Conservation (phyloP, 257 asterid genomes). For the Voacanga thouarsii region DNA sequence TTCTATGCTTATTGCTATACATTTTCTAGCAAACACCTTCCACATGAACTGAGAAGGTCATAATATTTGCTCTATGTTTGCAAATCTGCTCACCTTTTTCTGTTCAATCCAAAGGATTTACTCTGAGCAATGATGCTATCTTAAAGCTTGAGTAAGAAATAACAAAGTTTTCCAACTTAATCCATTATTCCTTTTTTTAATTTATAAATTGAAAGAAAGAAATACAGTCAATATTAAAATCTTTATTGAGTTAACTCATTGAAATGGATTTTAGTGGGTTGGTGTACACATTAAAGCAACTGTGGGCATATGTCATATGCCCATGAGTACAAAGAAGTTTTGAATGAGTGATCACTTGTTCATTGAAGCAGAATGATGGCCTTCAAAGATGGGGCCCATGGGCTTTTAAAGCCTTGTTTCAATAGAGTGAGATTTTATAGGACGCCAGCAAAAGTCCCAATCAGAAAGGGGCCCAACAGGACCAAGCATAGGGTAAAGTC, state of each 20-base stretch:
- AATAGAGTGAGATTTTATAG: neutral
- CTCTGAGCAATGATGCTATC: neutral
- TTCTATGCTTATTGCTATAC: neutral
- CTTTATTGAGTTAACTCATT: too few species aligned
- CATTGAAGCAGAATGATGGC: neutral
- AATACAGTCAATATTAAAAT: too few species aligned
- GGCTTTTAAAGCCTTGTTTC: neutral
- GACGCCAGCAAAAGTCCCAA: neutral
- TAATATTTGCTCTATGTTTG: too few species aligned
- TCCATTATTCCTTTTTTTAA: neutral
- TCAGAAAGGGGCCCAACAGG: neutral
- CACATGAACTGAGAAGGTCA: too few species aligned
- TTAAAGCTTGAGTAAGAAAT: neutral
- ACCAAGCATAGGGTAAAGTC: neutral
- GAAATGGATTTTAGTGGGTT: neutral
- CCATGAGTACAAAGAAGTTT: neutral
- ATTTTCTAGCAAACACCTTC: neutral
- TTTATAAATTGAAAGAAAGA: neutral
- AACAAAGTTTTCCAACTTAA: neutral
- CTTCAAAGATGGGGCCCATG: neutral
- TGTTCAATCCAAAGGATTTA: neutral
- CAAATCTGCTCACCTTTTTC: neutral
- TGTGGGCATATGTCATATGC: neutral
- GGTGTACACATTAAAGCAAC: neutral
- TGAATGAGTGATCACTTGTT: neutral